Percentiles rank a stretch among this genome's conserved stretches.
Conservation (phyloP, 2,329 filamentous ascomycete species). For the Tolypocladium ophioglossoides region DNA sequence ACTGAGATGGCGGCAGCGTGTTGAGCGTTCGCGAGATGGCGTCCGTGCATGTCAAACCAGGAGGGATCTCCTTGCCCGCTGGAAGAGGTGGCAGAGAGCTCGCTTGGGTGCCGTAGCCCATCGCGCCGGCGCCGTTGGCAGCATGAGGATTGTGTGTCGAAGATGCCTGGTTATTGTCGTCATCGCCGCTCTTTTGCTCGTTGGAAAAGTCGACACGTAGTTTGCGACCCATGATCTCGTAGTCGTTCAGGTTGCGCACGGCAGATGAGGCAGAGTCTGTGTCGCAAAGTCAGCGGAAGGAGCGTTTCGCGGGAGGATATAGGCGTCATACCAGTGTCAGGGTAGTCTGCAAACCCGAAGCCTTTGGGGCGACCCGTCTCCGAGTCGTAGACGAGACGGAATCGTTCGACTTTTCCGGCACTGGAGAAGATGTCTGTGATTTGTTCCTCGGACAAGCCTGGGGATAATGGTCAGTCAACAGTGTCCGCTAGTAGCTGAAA, state of each 20-base stretch:
- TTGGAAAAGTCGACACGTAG: slow-evolving; percentile 94
- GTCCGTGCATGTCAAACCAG: slow-evolving; percentile 75
- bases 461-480: slow-evolving; percentile 9
- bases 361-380: slow-evolving; percentile 93
- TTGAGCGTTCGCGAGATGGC: slow-evolving; percentile 87
- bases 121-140: slow-evolving; percentile 21
- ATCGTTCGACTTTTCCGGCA: slow-evolving; percentile 82
- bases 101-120: slow-evolving; percentile 21
- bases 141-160: slow-evolving; percentile 14
- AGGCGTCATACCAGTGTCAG: slow-evolving; percentile 61
- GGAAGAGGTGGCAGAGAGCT: slow-evolving; percentile 69
- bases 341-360: slow-evolving; percentile 94
- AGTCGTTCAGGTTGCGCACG: slow-evolving; percentile 89
- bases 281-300: slow-evolving; percentile 7
- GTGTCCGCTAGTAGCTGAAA: neutral
- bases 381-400: slow-evolving; percentile 88
- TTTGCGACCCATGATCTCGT: slow-evolving; percentile 90
- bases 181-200: slow-evolving; percentile 68
- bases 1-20: slow-evolving; percentile 74
- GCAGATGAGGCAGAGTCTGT: slow-evolving; percentile 76
- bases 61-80: slow-evolving; percentile 71
- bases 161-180: slow-evolving; percentile 21
- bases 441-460: slow-evolving; percentile 90
- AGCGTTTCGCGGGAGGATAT: neutral
- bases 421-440: slow-evolving; percentile 89